Evolutionary conservation across 2,329 filamentous ascomycete species (phyloP).

Genomic region (Aspergillus phoenicis): DNA sequence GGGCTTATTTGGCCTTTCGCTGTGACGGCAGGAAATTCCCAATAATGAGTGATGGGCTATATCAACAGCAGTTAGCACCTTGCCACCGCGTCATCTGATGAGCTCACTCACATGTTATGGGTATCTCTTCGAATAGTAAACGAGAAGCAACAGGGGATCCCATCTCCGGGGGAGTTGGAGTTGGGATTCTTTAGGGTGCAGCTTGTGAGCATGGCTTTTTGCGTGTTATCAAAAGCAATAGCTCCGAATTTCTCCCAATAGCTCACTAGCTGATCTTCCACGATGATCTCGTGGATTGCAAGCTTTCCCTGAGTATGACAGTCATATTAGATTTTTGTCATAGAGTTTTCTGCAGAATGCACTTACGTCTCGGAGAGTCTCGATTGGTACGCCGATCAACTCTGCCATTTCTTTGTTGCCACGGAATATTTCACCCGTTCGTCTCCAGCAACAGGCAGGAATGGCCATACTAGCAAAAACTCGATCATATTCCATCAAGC

Average conservation of each 20-base stretch:
- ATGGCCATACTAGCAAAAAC: slow-evolving; percentile 99
- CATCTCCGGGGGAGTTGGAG: slow-evolving; percentile 65
- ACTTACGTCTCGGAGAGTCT: slow-evolving; percentile 84
- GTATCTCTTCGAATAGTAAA: slow-evolving; percentile 94
- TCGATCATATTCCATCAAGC: slow-evolving; percentile 95
- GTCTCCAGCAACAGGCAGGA: slow-evolving; percentile 93
- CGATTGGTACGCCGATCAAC: slow-evolving; percentile 88
- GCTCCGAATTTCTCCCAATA: slow-evolving; percentile 99
- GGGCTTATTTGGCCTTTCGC: slow-evolving; percentile 50
- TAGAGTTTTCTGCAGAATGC: neutral
- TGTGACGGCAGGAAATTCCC: slow-evolving; percentile 95
- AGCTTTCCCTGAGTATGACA: slow-evolving; percentile 72
- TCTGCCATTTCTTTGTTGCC: slow-evolving; percentile 99
- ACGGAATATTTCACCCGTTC: slow-evolving; percentile 95
- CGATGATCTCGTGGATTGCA: slow-evolving; percentile 91
- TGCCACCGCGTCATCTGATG: neutral
- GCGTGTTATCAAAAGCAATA: slow-evolving; percentile 90
- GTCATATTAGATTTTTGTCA: slow-evolving; percentile 8
- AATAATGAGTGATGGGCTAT: slow-evolving; percentile 87
- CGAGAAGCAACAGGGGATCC: slow-evolving; percentile 93
- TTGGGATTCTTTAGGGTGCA: slow-evolving; percentile 86
- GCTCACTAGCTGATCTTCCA: slow-evolving; percentile 89
- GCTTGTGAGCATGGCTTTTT: slow-evolving; percentile 93
- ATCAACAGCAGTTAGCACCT: slow-evolving; percentile 11
- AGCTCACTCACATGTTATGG: slow-evolving; percentile 80